Evolutionary conservation across 1,284 basidiomycete species (phyloP), one percentile per base, ranked within the genome.

Genomic region (Anthracocystis panici-leucophaei): DNA sequence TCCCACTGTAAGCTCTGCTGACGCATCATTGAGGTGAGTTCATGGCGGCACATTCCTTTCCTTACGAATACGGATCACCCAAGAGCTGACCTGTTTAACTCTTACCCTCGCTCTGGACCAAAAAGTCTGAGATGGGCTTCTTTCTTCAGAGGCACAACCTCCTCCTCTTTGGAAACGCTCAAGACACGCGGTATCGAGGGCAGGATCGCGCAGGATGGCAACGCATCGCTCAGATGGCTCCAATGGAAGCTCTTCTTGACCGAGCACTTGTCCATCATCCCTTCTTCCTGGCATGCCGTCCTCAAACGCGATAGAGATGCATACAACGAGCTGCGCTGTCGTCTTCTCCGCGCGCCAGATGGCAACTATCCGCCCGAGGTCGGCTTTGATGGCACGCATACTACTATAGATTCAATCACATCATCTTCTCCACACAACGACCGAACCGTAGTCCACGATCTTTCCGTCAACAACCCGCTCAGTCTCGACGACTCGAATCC

Each of bases 401-500:
- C 62, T 18, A 66, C 53, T 2, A 49, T 63, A 6, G 44, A 57
- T 1, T 45, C 52, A 23, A 20, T 33, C 23, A 11, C 46, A 7
- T 2, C 35, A 12, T 35, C 38, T 11, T 41, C 50, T 5, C 41
- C 35, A 14, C 44, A 27, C 42, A 14, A 9, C 21, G 46, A 35
- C 2, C 14, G 33, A 11, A 11, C 33, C 20, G 44, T 60, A 0
- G 57, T 72, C 23, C 33, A 67, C 38, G 79, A 79, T 21, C 63
- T 79, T 18, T 63, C 72, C 1, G 75, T 80, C 56, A 82, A 81
- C 74, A 82, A 82, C 46, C 80, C 80, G 40, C 76, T 82, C 64
- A 80, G 80, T 53, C 67, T 82, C n/a, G 77, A 79, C 50, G 75
- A 79, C 25, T 75, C 71, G 42, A 82, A 80, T 49, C 80, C 80